phyloP scores from a whole-genome alignment of 108 stramenopile species.

The Nitzschia sp. region DNA sequence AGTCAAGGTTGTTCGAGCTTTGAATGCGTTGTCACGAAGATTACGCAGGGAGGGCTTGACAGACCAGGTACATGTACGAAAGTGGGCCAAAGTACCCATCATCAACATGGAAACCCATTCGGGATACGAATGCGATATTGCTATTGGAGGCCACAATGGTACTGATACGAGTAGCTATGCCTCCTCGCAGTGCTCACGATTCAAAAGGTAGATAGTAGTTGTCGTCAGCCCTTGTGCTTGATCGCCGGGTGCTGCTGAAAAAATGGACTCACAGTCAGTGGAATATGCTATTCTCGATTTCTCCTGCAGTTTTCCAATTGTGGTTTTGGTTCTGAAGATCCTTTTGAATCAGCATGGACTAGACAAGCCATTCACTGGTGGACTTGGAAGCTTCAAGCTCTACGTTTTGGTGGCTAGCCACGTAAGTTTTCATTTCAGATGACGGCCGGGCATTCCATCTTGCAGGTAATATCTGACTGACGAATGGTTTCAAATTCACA shows the following conservation, averaged over 20 bases:
- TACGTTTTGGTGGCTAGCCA: slow-evolving; percentile 85
- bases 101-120: slow-evolving; percentile 61
- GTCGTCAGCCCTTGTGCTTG: too few species aligned
- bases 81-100: slow-evolving; percentile 73
- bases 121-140: slow-evolving; percentile 82
- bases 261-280: too few species aligned
- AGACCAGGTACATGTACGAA: slow-evolving; percentile 39
- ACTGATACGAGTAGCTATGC: slow-evolving; percentile 77
- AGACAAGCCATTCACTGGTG: slow-evolving; percentile 93
- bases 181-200: slow-evolving; percentile 46
- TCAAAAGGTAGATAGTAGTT: slow-evolving; percentile 52
- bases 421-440: slow-evolving; percentile 67
- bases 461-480: too few species aligned
- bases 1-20: slow-evolving; percentile 44
- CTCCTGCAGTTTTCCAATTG: slow-evolving; percentile 59
- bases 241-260: neutral
- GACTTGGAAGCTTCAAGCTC: slow-evolving; percentile 88
- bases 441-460: too few species aligned
- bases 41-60: slow-evolving; percentile 42
- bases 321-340: slow-evolving; percentile 73
- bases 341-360: slow-evolving; percentile 75
- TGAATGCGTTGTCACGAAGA: slow-evolving; percentile 37
- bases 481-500: too few species aligned
- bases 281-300: neutral
- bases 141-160: slow-evolving; percentile 80